Evolutionary conservation across 768 basidiomycete genomes (phyloP), one percentile per base, ranked within the genome.

Genomic region (Clathrus columnatus): DNA sequence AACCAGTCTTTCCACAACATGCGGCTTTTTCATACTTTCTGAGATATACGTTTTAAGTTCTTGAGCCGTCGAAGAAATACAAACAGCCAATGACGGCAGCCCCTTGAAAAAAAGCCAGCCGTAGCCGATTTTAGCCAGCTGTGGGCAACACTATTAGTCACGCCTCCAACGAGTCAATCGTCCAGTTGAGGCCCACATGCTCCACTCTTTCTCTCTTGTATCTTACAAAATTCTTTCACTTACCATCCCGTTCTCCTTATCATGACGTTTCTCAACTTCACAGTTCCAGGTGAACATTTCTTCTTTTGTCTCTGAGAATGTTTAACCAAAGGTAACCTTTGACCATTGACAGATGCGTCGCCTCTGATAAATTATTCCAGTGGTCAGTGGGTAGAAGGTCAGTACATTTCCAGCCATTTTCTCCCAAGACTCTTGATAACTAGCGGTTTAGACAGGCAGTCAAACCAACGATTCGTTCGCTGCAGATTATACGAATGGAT

Each of bases 301-400:
- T 11, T 21, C 5, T 11, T n/a, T 5, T n/a, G n/a, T 14, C 11
- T 7, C n/a, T 14, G 36, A 14, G 14, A n/a, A 11, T 4, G n/a
- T 8, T 36, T 32, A 7, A 32, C 7, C 14, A 36, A 11, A 5
- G 11, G 4, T 5, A 47, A 3, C 16, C 3, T 47, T n/a, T n/a
- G 18, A 11, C 8, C 7, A 16, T 21, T 20, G 20, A 1, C 17
- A 54, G 53, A 47, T 14, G 16, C 53, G 14, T 54, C 53, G 4
- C 53, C 53, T 17, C 53, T 54, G 42, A 54, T 54, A 18, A 27
- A 2, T n/a, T 52, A 54, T 23, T 54, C 42, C 11, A 10, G 27
- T 14, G 51, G 51, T 10, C 18, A 21, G 18, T 54, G 53, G 53
- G 28, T 32, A 10, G 53, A 54, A 46, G 53, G 53, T 54, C 14